phyloP scores from a whole-genome alignment of 805 yeast genomes.

The Metschnikowia proteae region DNA sequence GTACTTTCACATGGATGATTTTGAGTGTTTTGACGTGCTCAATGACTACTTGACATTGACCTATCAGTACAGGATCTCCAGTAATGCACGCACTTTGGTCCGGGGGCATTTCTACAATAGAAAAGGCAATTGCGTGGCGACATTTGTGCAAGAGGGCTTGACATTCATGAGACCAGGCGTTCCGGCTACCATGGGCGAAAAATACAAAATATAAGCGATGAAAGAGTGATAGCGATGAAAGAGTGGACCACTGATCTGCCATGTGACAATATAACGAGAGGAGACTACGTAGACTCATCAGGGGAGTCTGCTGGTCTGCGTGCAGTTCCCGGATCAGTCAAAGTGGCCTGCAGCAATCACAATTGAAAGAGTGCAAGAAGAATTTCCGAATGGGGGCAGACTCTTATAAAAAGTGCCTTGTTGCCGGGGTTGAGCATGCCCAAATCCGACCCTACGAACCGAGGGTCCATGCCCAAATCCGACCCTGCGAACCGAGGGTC shows the following conservation, averaged over 20 bases:
- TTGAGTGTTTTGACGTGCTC: constrained; percentile 25
- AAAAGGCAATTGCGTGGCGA: constrained; percentile 32
- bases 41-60: constrained; percentile 36
- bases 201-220: constrained; percentile 1
- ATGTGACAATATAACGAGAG: too few species aligned
- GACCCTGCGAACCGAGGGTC: not conserved
- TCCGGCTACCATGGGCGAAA: constrained; percentile 6
- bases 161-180: constrained; percentile 30
- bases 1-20: constrained; percentile 35
- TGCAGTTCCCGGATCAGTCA: too few species aligned
- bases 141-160: constrained; percentile 41
- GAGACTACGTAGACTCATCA: too few species aligned
- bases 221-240: not conserved
- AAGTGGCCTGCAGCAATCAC: too few species aligned
- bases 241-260: not conserved
- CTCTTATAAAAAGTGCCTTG: too few species aligned
- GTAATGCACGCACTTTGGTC: constrained; percentile 35
- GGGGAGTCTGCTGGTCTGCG: too few species aligned
- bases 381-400: too few species aligned
- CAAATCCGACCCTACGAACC: not conserved
- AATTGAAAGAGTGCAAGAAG: too few species aligned
- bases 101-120: constrained; percentile 35
- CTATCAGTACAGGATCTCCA: constrained; percentile 33
- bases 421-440: not conserved
- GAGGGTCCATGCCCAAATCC: not conserved